phyloP scores from a whole-genome alignment of 208 protist species.

The Vickermania spadyakhi region DNA sequence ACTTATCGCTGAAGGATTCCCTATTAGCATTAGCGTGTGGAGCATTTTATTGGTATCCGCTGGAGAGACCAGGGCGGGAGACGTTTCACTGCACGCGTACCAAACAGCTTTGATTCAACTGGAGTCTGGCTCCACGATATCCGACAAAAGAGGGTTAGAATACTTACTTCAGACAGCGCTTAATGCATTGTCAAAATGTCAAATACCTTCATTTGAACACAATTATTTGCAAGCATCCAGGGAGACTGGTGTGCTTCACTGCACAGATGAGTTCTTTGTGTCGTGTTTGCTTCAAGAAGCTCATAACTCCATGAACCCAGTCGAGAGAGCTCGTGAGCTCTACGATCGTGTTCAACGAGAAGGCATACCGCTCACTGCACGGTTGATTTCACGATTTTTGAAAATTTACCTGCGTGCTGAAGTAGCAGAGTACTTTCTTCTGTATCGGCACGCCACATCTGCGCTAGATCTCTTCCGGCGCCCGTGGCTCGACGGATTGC shows the following conservation, averaged over 20 bases:
- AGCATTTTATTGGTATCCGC: conserved; percentile 60
- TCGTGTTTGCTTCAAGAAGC: conserved; percentile 63
- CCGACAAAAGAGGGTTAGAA: conserved; percentile 30
- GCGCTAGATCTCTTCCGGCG: conserved; percentile 22
- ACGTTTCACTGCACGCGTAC: conserved; percentile 49
- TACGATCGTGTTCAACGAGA: conserved; percentile 23
- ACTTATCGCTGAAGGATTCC: conserved; percentile 19
- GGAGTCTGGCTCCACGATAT: not conserved
- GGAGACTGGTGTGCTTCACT: conserved; percentile 28
- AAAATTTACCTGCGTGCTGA: conserved; percentile 64
- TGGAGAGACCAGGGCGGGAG: conserved; percentile 34
- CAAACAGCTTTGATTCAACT: conserved; percentile 17
- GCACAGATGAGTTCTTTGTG: conserved; percentile 60
- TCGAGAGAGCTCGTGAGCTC: conserved; percentile 32
- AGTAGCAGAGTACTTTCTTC: conserved; percentile 27
- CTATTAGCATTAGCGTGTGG: conserved; percentile 40
- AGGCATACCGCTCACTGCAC: conserved; percentile 27
- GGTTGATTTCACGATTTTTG: conserved; percentile 40
- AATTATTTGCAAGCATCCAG: conserved; percentile 38
- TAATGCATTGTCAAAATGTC: conserved; percentile 57
- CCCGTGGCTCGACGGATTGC: conserved; percentile 56
- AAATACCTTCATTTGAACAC: conserved; percentile 44
- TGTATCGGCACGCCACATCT: conserved; percentile 44
- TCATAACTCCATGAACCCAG: conserved; percentile 53
- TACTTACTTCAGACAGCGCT: conserved; percentile 72